These are phyloP conservation scores for Leccinum ponderosum DNA, from an alignment of 1,284 basidiomycete genomes.

Conservation along the genomic window DNA sequence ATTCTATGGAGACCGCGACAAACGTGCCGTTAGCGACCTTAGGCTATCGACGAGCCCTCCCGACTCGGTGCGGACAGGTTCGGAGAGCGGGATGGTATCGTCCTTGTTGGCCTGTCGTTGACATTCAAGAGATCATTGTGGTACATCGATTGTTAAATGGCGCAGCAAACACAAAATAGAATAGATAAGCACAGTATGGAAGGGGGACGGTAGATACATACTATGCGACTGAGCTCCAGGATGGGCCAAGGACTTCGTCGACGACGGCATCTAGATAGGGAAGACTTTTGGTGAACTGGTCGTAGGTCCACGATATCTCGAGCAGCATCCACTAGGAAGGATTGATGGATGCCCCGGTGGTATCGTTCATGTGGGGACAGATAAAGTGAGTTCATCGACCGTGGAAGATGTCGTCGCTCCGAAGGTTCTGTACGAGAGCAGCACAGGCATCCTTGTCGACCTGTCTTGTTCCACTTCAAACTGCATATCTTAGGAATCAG, in stretches of 20 bases:
- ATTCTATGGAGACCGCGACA: conserved; percentile 37
- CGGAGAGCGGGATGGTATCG: too few species aligned
- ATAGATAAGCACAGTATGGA: background rate
- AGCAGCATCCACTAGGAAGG: conserved; percentile 30
- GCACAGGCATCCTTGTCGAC: too few species aligned
- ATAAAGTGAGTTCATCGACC: too few species aligned
- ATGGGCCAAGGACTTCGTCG: conserved; percentile 15
- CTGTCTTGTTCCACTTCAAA: too few species aligned
- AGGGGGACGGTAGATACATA: conserved; percentile 2
- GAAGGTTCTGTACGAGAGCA: too few species aligned
- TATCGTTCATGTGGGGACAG: too few species aligned
- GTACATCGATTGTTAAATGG: too few species aligned
- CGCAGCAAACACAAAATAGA: background rate
- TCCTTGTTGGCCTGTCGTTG: conserved; percentile 18
- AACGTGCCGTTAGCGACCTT: conserved; percentile 44
- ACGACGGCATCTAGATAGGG: conserved; percentile 26
- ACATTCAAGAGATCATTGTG: background rate
- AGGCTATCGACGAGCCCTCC: conserved; percentile 15
- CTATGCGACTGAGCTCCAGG: conserved; percentile 6
- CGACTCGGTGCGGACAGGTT: too few species aligned
- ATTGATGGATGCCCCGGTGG: too few species aligned
- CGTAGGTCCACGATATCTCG: conserved; percentile 28
- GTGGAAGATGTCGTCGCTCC: too few species aligned
- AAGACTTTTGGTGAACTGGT: conserved; percentile 22
- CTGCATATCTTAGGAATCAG: too few species aligned